Evolutionary conservation across 176 grass and related monocot genomes (phyloP).

Genomic region (Leersia perrieri): DNA sequence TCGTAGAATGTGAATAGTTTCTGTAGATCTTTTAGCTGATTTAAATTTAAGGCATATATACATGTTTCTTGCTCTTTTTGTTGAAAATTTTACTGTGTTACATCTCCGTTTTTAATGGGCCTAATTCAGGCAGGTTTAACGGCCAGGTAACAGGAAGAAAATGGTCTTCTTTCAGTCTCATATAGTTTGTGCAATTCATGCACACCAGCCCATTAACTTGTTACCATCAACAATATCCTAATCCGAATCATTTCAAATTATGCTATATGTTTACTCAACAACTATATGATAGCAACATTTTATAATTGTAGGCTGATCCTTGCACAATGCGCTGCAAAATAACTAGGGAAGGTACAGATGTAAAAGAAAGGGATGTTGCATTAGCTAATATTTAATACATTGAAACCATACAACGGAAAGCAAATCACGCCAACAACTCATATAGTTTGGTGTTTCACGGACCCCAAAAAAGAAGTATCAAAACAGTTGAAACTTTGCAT

Average conservation of each 20-base stretch:
- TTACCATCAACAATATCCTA: background rate
- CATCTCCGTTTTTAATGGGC: background rate
- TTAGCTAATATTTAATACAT: constrained; percentile 34
- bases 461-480: constrained; percentile 18
- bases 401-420: constrained; percentile 8
- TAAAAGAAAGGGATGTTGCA: constrained; percentile 3
- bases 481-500: constrained; percentile 11
- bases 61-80: background rate
- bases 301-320: background rate
- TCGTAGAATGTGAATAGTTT: background rate
- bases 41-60: background rate
- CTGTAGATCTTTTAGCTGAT: background rate
- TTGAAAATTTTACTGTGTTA: background rate
- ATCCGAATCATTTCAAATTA: background rate
- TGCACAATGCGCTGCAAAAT: background rate
- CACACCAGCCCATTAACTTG: too few species aligned
- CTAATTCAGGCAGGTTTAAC: background rate
- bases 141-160: too few species aligned
- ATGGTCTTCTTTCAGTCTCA: background rate
- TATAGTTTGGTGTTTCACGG: constrained; percentile 30
- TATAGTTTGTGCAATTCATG: too few species aligned
- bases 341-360: background rate
- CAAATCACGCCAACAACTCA: constrained; percentile 20
- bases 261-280: background rate
- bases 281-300: background rate